Evolutionary conservation across 2,329 filamentous ascomycete genomes (phyloP), one percentile per base, ranked within the genome.

Genomic region (Thelonectria rubi): DNA sequence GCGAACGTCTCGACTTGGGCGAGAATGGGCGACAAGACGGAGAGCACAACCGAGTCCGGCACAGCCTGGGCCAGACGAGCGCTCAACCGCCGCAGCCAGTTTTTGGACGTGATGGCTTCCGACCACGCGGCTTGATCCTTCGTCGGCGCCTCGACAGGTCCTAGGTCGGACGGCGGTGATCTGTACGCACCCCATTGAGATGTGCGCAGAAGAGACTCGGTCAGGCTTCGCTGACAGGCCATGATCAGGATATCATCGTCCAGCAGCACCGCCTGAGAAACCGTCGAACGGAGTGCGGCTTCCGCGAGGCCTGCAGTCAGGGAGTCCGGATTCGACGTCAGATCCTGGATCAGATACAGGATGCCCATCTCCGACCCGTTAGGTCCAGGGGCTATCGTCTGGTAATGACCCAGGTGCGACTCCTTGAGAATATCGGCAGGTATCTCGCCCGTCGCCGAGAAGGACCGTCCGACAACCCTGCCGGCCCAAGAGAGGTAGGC

Each of bases 401-500:
- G 78, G 69, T 81, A 88, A 66, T 81, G 77, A 14, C 79, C 76
- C 6, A 90, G 75, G 15, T 79, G 79, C 1, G 87, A 88, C 72
- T 91, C 89, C 24, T 82, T 80, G 1, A 90, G 75, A 47, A 91
- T 80, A 50, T 85, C 85, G 37, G 80, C 74, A 15, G 88, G 86
- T 6, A 92, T 83, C 56, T 87, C 82, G 2, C 93, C 93, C 26
- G 88, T 91, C 15, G 91, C 86, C 40, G 90, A 88, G 76, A 94
- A 98, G 0, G 92, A 89, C 73, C 93, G 87, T 8, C 96, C 95
- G 46, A 98, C 82, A 2, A 94, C 90, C 64, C 90, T 86, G 3
- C 92, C 94, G 46, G 92, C 91, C 96, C 96, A 99, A 1, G 91
- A 80, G 1, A 93, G 80, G 73, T 95, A 97, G 15, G 87, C 84